Base-by-base conservation (phyloP, 148 eudicot genomes). In the Simmondsia chinensis region DNA sequence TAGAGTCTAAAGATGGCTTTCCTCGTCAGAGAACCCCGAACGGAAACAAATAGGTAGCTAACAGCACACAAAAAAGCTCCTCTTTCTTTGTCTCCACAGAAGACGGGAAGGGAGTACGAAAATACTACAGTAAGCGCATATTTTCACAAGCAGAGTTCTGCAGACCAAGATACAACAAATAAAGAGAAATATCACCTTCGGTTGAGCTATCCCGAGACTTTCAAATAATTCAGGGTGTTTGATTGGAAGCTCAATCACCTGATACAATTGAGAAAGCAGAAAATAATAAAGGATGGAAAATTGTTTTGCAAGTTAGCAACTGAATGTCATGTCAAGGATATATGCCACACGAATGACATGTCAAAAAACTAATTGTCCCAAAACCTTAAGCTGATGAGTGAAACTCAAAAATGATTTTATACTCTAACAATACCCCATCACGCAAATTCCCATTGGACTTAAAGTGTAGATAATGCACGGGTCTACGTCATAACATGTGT, bases 191-290 rank as follows among this genome's bases (percentile, higher is more conserved):
- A 36, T 62, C 33, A 80, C 83, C 83, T 81, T 81, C 30, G 83
- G 83, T 59, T 74, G 89, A 34, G 80, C 83, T 5, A 73, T 74
- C 5, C 84, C 81, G 28, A 81, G 83, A 57, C 75, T 68, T 61
- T 73, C 84, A 54, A 81, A 81, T 46, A 77, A 48, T 47, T 81
- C 83, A 9, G 81, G 89, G 37, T 77, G 83, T 39, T 68, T 74
- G 13, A 81, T 77, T 30, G 83, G 80, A 4, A 71, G 73, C 56
- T 80, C 87, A 40, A 80, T 76, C 44, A 81, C 89, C 89, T 81
- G 61, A 25, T 32, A 60, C 10, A 52, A 14, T 21, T 7, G 39
- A 18, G 4, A 40, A 36, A n/a, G 30, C 2, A 13, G 17, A 21
- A 11, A 21, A 26, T 16, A n/a, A 4, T 11, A 5, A 9, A 9